These are phyloP conservation scores for Rhytidhysteron rufulum DNA, from an alignment of 2,329 filamentous ascomycete species.

Conservation along the genomic window DNA sequence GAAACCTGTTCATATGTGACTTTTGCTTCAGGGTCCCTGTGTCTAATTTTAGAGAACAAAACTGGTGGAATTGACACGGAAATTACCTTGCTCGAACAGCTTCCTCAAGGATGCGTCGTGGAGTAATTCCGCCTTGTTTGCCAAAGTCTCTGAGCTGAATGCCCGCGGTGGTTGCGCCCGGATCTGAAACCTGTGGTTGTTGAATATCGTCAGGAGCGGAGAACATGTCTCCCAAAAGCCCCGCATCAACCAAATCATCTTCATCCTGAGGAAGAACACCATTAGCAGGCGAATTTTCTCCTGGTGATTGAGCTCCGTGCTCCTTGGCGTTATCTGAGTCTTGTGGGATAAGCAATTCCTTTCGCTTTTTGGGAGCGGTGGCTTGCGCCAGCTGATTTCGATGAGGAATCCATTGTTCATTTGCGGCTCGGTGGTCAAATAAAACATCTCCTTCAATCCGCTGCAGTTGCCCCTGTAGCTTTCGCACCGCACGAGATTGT, in stretches of 20 bases:
- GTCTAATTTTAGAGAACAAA: neutral
- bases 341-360: neutral
- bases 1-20: conserved; percentile 68
- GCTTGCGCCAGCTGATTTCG: conserved; percentile 41
- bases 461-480: conserved; percentile 68
- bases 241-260: conserved; percentile 46
- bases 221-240: conserved; percentile 57
- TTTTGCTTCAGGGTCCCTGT: conserved; percentile 65
- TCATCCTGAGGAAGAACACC: conserved; percentile 38
- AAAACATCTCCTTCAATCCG: conserved; percentile 65
- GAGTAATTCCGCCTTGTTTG: conserved; percentile 72
- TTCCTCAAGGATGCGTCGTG: conserved; percentile 76
- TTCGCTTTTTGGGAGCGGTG: conserved; percentile 26
- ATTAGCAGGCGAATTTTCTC: conserved; percentile 39
- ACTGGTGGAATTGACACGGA: too few species aligned
- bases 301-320: neutral
- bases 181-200: conserved; percentile 25
- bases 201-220: conserved; percentile 41
- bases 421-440: conserved; percentile 47
- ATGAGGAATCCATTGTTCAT: conserved; percentile 43
- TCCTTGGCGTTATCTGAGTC: neutral
- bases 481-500: conserved; percentile 52
- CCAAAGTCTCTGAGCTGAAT: conserved; percentile 77
- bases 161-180: conserved; percentile 41
- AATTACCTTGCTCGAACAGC: conserved; percentile 73